phyloP scores from a whole-genome alignment of 306 rosid species.

The Delonix regia region DNA sequence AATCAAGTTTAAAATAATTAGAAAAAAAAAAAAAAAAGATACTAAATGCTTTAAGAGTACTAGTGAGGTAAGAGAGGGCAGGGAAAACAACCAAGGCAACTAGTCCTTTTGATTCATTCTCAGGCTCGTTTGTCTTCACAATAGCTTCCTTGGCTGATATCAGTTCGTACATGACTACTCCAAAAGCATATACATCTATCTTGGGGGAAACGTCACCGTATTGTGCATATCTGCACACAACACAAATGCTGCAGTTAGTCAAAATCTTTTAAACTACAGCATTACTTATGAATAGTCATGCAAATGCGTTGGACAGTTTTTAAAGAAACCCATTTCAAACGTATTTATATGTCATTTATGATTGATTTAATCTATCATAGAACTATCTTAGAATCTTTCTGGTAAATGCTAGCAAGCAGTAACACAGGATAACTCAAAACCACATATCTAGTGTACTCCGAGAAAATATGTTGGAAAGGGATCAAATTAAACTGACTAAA shows the following conservation, averaged over 20 bases:
- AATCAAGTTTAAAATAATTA: neutral
- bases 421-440: too few relatives aligned
- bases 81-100: slow-evolving; percentile 61
- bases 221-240: slow-evolving; percentile 61
- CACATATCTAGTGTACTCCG: too few relatives aligned
- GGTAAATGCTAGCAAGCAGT: too few relatives aligned
- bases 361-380: neutral
- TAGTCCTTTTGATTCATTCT: slow-evolving; percentile 57
- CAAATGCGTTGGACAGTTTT: too few relatives aligned
- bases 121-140: slow-evolving; percentile 58
- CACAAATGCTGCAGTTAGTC: slow-evolving; percentile 25
- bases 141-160: slow-evolving; percentile 66
- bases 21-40: slow-evolving; percentile 1
- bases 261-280: too few relatives aligned
- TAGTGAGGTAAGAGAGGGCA: neutral
- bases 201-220: slow-evolving; percentile 71
- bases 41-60: neutral
- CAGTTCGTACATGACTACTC: slow-evolving; percentile 72
- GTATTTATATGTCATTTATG: too few relatives aligned
- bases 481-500: neutral
- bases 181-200: slow-evolving; percentile 80
- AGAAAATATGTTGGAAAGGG: neutral
- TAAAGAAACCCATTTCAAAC: too few relatives aligned
- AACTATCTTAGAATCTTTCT: too few relatives aligned
- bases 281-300: too few relatives aligned